Evolutionary conservation across 2,329 filamentous ascomycete genomes (phyloP).

Genomic region (Nigrospora oryzae): DNA sequence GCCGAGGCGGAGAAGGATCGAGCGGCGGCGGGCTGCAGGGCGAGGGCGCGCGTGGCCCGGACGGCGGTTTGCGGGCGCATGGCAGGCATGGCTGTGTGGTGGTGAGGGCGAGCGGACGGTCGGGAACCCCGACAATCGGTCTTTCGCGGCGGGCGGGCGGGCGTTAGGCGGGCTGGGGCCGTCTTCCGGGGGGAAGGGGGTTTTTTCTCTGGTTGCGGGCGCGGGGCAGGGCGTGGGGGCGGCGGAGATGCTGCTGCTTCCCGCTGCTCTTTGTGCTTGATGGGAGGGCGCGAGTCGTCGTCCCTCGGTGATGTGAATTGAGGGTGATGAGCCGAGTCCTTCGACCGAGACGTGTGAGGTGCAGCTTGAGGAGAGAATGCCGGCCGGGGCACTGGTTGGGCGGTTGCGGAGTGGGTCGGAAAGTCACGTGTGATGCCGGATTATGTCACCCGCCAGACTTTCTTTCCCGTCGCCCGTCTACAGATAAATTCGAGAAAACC

Average conservation of each 20-base stretch:
- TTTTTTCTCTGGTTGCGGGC: too few species aligned
- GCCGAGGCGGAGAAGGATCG: constrained; percentile 36
- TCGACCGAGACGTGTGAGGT: too few species aligned
- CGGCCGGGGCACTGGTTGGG: background rate
- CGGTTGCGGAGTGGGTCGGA: constrained; percentile 1
- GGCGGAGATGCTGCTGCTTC: too few species aligned
- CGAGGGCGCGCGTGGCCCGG: constrained; percentile 18
- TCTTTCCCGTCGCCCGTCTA: too few species aligned
- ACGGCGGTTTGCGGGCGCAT: constrained; percentile 17
- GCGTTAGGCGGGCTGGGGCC: too few species aligned
- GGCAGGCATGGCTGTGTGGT: constrained; percentile 15
- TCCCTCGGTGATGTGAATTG: background rate
- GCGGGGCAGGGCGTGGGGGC: too few species aligned
- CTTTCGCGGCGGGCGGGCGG: too few species aligned
- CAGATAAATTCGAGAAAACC: too few species aligned
- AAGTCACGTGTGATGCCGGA: background rate
- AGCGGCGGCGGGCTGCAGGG: constrained; percentile 1
- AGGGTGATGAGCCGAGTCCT: background rate
- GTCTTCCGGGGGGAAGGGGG: too few species aligned
- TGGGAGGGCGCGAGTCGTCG: too few species aligned
- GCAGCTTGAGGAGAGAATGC: constrained; percentile 1
- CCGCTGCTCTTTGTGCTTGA: too few species aligned
- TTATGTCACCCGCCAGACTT: background rate
- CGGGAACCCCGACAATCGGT: too few species aligned
- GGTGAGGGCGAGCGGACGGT: background rate